Conservation (phyloP, 495 filamentous ascomycete species). For the Neurospora terricola region DNA sequence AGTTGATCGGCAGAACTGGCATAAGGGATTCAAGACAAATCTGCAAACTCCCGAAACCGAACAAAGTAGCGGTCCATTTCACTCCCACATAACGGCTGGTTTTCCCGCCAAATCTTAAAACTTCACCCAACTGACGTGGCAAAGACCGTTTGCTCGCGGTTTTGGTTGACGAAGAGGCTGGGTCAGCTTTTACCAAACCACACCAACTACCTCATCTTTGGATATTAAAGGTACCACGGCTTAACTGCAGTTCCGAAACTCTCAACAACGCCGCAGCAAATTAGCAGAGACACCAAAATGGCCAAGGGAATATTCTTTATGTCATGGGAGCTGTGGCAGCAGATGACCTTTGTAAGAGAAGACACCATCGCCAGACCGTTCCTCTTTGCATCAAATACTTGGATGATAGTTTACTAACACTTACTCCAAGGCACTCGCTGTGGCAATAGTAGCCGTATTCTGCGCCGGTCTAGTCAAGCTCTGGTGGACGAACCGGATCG, state of each 20-base stretch:
- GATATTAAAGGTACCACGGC: background rate
- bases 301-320: conserved; percentile 51
- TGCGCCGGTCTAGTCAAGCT: conserved; percentile 44
- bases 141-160: background rate
- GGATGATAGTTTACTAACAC: conserved; percentile 13
- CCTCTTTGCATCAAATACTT: background rate
- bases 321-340: conserved; percentile 78
- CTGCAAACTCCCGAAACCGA: background rate
- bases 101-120: background rate
- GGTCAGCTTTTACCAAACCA: background rate
- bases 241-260: background rate
- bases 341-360: conserved; percentile 74
- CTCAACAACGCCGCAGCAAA: background rate
- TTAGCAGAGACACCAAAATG: conserved; percentile 8
- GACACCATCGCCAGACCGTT: background rate
- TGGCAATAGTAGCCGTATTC: conserved; percentile 42
- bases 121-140: background rate
- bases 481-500: conserved; percentile 51
- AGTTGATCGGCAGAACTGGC: background rate
- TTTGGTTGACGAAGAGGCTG: background rate
- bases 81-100: background rate
- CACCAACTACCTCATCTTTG: background rate
- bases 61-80: background rate
- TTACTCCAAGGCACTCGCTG: conserved; percentile 30
- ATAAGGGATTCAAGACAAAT: background rate